Evolutionary conservation across 139 green algal genomes (phyloP).

Genomic region (Micromonas pusilla): DNA sequence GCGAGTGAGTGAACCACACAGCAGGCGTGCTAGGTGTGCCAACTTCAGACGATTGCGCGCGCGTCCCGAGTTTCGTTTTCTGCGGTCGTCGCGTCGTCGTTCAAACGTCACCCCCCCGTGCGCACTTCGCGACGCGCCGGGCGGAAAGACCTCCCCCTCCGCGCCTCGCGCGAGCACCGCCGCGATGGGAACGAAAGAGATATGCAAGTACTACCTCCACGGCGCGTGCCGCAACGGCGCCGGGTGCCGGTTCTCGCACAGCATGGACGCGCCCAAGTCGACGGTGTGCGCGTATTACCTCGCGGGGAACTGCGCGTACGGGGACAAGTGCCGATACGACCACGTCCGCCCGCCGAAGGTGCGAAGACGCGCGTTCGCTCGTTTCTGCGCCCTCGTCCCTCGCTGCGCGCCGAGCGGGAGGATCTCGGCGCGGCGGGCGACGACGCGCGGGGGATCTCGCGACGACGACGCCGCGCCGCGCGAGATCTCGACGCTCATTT

Average conservation of each 20-base stretch:
- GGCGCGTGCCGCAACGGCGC: slow-evolving; percentile 1
- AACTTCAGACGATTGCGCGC: too few species aligned
- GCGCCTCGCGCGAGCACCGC: too few species aligned
- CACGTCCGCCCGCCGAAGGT: background rate
- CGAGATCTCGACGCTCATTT: too few species aligned
- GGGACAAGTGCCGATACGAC: slow-evolving; percentile 24
- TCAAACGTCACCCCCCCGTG: too few species aligned
- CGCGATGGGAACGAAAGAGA: too few species aligned
- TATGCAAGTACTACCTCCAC: slow-evolving; percentile 21
- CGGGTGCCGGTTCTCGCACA: background rate
- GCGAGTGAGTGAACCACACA: too few species aligned
- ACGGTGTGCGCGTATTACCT: background rate
- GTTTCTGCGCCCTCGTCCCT: background rate
- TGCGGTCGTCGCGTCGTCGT: too few species aligned
- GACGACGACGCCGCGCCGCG: background rate
- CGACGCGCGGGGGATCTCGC: background rate
- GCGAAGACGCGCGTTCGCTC: background rate
- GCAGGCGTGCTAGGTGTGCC: too few species aligned
- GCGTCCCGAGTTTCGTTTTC: too few species aligned
- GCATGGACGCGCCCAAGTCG: background rate
- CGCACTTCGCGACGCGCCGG: too few species aligned
- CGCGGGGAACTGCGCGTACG: slow-evolving; percentile 18
- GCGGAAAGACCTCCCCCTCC: too few species aligned
- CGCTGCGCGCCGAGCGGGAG: background rate
- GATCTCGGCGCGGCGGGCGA: background rate